phyloP scores from a whole-genome alignment of 345 rosid species.

The Durio zibethinus region DNA sequence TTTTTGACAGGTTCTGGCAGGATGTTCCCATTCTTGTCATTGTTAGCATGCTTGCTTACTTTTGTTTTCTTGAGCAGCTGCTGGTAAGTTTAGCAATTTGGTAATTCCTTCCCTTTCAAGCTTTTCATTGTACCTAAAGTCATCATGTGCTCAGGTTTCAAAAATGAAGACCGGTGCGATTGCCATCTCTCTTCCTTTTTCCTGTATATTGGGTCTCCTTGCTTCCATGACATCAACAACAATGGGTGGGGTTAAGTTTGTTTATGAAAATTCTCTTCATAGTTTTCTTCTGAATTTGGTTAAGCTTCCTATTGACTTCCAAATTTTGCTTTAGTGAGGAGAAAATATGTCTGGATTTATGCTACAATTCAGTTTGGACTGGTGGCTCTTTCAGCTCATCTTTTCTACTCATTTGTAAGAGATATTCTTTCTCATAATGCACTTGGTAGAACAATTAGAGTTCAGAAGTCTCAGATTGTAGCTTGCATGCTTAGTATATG shows the following conservation, averaged over 20 bases:
- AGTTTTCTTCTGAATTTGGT: background rate
- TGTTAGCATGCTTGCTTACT: constrained; percentile 97
- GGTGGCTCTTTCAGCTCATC: constrained; percentile 71
- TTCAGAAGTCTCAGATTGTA: background rate
- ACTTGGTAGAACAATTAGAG: background rate
- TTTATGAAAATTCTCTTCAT: background rate
- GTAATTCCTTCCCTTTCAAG: background rate
- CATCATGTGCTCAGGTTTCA: constrained; percentile 40
- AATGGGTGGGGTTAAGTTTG: constrained; percentile 56
- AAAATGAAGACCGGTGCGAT: constrained; percentile 85
- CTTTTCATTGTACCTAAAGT: constrained; percentile 6
- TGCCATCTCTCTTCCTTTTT: constrained; percentile 90
- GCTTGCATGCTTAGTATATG: background rate
- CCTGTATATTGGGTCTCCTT: constrained; percentile 82
- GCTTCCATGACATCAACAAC: constrained; percentile 95
- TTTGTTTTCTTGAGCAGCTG: constrained; percentile 95
- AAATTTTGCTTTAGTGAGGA: constrained; percentile 44
- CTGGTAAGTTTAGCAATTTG: constrained; percentile 46
- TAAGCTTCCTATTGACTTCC: constrained; percentile 4
- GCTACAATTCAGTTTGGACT: constrained; percentile 63
- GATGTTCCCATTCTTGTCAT: constrained; percentile 87
- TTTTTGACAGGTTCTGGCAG: constrained; percentile 79
- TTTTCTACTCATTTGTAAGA: constrained; percentile 74
- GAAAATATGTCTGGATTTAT: constrained; percentile 62
- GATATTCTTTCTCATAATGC: background rate